Conservation (phyloP, 345 rosid species). For the Turritis glabra region DNA sequence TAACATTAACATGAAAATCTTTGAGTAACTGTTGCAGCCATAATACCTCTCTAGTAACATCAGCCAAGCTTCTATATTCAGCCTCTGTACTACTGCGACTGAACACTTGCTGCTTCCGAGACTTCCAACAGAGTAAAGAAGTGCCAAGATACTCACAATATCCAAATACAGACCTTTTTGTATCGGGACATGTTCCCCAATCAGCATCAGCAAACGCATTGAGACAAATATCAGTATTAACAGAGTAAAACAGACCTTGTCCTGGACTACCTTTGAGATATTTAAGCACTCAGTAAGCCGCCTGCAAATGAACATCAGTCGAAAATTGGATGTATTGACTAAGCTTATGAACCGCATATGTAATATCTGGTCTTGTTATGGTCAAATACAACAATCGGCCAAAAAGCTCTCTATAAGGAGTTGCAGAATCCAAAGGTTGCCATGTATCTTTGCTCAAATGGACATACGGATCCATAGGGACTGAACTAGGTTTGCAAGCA, state of each 20-base stretch:
- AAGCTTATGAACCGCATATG: background rate
- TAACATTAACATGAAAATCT: accelerated
- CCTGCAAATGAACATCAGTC: background rate
- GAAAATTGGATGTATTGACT: background rate
- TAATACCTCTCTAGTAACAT: background rate
- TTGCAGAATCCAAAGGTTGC: too few species aligned
- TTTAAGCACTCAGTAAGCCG: background rate
- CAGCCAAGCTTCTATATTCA: background rate
- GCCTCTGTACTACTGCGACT: background rate
- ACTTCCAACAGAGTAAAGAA: background rate
- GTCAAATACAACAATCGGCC: background rate
- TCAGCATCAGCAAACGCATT: background rate
- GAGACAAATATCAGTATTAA: accelerated
- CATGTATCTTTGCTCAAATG: too few species aligned
- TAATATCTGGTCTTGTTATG: background rate
- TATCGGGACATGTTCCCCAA: background rate
- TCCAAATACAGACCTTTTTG: background rate
- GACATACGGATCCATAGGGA: too few species aligned
- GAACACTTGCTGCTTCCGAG: background rate
- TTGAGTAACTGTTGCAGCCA: background rate
- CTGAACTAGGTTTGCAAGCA: too few species aligned
- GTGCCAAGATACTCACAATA: background rate
- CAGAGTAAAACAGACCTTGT: background rate
- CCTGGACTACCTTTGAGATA: background rate
- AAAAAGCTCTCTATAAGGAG: too few species aligned